These are phyloP conservation scores for Backusella mclennaniae DNA, from an alignment of 192 early-diverging fungal genomes.

Conservation along the genomic window DNA sequence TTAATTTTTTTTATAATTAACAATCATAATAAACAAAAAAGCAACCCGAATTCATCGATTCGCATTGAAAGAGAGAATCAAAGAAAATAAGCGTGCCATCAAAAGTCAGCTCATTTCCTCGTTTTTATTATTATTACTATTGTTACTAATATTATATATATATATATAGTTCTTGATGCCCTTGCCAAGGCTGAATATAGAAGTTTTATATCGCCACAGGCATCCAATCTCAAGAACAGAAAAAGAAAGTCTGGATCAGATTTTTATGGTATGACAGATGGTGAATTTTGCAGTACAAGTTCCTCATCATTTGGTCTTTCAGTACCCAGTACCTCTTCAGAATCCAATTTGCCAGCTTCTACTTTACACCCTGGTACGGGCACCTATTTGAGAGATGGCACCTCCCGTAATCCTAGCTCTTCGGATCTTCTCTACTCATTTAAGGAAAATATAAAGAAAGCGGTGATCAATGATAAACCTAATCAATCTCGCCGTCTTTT, in stretches of 20 bases:
- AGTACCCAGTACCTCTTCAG: not conserved
- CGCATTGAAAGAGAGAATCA: constrained; percentile 30
- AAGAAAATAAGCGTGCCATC: constrained; percentile 24
- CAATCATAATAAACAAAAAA: not conserved
- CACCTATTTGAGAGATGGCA: not conserved
- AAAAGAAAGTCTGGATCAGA: not conserved
- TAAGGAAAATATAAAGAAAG: constrained; percentile 17
- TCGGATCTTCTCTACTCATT: constrained; percentile 13
- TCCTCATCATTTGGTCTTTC: not conserved
- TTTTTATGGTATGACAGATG: not conserved
- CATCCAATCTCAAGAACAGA: not conserved
- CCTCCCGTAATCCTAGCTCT: not conserved
- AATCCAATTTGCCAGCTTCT: not conserved
- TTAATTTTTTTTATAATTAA: not conserved
- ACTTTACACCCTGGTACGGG: not conserved
- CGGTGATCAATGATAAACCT: constrained; percentile 24
- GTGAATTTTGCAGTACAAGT: not conserved
- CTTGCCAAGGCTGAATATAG: constrained; percentile 29
- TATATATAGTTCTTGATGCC: constrained; percentile 28
- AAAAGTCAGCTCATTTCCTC: constrained; percentile 16
- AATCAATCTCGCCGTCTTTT: constrained; percentile 13
- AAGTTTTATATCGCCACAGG: not conserved
- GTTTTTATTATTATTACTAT: not conserved
- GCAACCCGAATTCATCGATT: constrained; percentile 32
- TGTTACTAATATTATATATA: not conserved